Percentiles rank a stretch among this genome's conserved stretches.
These are phyloP conservation scores for Ophiostoma novo-ulmi DNA, from an alignment of 2,329 filamentous ascomycete species.

Conservation along the genomic window DNA sequence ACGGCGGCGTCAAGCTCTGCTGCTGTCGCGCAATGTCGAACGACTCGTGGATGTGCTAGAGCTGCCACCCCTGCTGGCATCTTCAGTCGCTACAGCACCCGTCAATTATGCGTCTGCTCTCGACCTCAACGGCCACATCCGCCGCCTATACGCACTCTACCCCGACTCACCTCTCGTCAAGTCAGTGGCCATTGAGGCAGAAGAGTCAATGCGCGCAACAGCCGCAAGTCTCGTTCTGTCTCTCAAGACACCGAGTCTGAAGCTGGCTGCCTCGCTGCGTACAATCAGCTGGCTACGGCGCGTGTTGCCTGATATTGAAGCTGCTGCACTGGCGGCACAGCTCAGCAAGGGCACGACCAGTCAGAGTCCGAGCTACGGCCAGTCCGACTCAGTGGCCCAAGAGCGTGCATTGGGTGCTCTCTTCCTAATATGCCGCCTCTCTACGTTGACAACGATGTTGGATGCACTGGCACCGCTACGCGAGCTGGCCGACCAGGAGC, in stretches of 20 bases:
- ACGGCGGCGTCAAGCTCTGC: slow-evolving; percentile 69
- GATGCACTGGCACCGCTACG: slow-evolving; percentile 78
- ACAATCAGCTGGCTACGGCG: slow-evolving; percentile 88
- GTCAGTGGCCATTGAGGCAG: slow-evolving; percentile 70
- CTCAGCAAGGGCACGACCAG: neutral
- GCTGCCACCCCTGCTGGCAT: slow-evolving; percentile 76
- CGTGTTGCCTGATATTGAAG: slow-evolving; percentile 68
- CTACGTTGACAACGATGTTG: slow-evolving; percentile 72
- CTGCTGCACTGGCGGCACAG: slow-evolving; percentile 25
- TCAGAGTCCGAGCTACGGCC: neutral
- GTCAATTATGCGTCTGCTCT: slow-evolving; percentile 83
- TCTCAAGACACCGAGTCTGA: slow-evolving; percentile 71
- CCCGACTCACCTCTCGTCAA: slow-evolving; percentile 69
- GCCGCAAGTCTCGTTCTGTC: slow-evolving; percentile 75
- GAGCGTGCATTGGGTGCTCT: slow-evolving; percentile 73
- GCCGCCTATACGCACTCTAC: slow-evolving; percentile 76
- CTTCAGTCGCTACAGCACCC: slow-evolving; percentile 61
- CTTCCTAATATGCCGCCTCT: slow-evolving; percentile 80
- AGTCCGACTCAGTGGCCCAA: slow-evolving; percentile 22
- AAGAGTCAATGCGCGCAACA: slow-evolving; percentile 83
- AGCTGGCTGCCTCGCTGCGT: slow-evolving; percentile 83
- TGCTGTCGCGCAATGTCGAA: slow-evolving; percentile 81
- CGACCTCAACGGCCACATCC: slow-evolving; percentile 90
- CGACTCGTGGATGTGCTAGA: slow-evolving; percentile 87
- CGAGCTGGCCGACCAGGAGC: slow-evolving; percentile 86